Base-by-base conservation (phyloP, 257 asterid genomes). In the Primulina huaijiensis region DNA sequence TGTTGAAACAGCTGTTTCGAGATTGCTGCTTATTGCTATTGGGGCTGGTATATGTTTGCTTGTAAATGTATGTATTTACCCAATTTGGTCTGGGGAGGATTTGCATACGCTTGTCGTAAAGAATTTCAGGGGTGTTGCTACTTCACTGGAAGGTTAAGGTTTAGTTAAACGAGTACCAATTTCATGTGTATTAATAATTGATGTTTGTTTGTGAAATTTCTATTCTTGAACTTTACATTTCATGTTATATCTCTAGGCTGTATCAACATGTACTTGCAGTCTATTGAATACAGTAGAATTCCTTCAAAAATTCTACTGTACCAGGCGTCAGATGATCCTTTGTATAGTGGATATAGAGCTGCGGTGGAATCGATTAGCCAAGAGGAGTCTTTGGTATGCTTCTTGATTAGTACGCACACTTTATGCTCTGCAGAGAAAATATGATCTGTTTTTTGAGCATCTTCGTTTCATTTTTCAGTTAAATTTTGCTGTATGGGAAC, bases 81-180 rank as follows among this genome's bases (percentile, higher is more conserved):
- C 97, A 58, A 92, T 92, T 77, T 92, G 98, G 97, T 86, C 97
- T n/a, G 98, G 98, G 31, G 98, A 92, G 71, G 97, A 92, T 85
- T 76, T 89, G 89, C 98, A 89, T 73, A 89, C 89, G 72, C 78
- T 89, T 67, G 92, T 89, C 3, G 96, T 86, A 33, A 89, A 88
- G 62, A 92, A 92, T 76, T 88, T 92, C 76, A 84, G 73, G 81
- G 89, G 86, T 21, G 96, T 92, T n/a, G 96, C 98, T 23, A 76
- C 79, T 66, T 88, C 97, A 70, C 77, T 92, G 55, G 97, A 92
- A 86, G 97, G 98, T 88, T 64, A 55, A 30, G 27, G 23, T 74
- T 74, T 52, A 30, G 40, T 30, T 68, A 27, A 25, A 30, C 33
- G 16, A 6, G 12, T 9, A 7, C 56, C 7, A 25, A 7, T 33